A percentile compares a stretch with the other conserved stretches of the same genome.
phyloP scores from a whole-genome alignment of 768 basidiomycete species.

The Naganishia randhawae region DNA sequence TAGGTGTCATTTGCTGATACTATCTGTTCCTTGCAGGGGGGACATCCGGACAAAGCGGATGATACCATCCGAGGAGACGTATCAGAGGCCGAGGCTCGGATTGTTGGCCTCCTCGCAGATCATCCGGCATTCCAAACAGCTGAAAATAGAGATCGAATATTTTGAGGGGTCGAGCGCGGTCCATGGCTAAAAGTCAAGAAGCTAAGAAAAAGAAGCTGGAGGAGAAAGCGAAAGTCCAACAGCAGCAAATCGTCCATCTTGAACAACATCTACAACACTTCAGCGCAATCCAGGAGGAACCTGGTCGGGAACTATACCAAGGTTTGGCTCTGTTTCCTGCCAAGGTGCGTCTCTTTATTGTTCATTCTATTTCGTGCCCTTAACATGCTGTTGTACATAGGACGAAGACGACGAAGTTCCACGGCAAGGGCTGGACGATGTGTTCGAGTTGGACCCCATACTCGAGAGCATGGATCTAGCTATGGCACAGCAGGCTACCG shows the following conservation, averaged over 20 bases:
- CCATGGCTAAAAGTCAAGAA: background rate
- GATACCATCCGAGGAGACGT: background rate
- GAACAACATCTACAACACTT: background rate
- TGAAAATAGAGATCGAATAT: background rate
- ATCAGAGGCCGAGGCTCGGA: background rate
- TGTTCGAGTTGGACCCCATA: background rate
- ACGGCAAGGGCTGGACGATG: background rate
- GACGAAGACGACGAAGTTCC: background rate
- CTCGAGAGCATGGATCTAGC: background rate
- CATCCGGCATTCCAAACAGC: background rate
- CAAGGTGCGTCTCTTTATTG: background rate
- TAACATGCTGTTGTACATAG: too few species aligned
- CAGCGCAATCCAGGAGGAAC: background rate
- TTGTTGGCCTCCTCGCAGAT: background rate
- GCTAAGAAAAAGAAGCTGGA: background rate
- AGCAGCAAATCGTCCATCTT: background rate
- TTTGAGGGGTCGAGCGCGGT: background rate
- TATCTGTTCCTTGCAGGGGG: background rate
- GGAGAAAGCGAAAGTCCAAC: background rate
- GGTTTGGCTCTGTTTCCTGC: background rate
- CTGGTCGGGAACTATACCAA: background rate
- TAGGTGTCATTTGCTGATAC: background rate
- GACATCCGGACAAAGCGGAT: background rate
- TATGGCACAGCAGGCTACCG: too few species aligned
- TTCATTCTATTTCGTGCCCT: background rate